Percentiles rank a stretch among this genome's conserved stretches.
Evolutionary conservation across 495 filamentous ascomycete species (phyloP).

Genomic region (Aspergillus wentii): DNA sequence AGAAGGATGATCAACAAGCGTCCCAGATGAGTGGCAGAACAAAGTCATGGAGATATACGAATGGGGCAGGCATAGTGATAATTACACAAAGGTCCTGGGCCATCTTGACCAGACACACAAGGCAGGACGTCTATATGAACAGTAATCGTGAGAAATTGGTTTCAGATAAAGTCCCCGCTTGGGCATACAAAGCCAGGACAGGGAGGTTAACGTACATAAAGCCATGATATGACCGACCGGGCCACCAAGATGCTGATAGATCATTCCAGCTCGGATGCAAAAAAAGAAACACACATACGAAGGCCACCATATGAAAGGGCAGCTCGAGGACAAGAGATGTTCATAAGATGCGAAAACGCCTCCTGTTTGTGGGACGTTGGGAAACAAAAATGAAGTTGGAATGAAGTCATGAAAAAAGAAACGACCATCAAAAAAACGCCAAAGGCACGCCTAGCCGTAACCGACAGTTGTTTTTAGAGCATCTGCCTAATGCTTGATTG

Average conservation of each 20-base stretch:
- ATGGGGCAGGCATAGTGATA: constrained; percentile 23
- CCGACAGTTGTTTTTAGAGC: constrained; percentile 25
- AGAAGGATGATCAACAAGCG: constrained; percentile 4
- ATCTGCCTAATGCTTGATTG: constrained; percentile 30
- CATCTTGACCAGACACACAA: constrained; percentile 26
- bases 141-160: constrained; percentile 49
- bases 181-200: constrained; percentile 42
- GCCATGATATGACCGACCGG: constrained; percentile 59
- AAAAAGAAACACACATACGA: constrained; percentile 27
- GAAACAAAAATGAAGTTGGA: constrained; percentile 22
- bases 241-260: constrained; percentile 45
- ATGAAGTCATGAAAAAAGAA: constrained; percentile 5
- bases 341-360: constrained; percentile 32
- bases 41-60: constrained; percentile 22
- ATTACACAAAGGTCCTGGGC: constrained; percentile 33
- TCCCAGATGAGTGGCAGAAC: constrained; percentile 8
- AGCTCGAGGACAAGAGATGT: constrained; percentile 27
- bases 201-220: constrained; percentile 78
- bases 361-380: constrained; percentile 12
- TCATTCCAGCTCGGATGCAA: constrained; percentile 35
- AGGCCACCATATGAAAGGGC: constrained; percentile 20
- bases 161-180: constrained; percentile 48
- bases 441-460: constrained; percentile 28
- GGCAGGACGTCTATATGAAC: constrained; percentile 39
- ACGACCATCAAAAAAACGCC: constrained; percentile 29